Conservation (phyloP, 2,329 filamentous ascomycete species). For the Alternaria brassicicola region DNA sequence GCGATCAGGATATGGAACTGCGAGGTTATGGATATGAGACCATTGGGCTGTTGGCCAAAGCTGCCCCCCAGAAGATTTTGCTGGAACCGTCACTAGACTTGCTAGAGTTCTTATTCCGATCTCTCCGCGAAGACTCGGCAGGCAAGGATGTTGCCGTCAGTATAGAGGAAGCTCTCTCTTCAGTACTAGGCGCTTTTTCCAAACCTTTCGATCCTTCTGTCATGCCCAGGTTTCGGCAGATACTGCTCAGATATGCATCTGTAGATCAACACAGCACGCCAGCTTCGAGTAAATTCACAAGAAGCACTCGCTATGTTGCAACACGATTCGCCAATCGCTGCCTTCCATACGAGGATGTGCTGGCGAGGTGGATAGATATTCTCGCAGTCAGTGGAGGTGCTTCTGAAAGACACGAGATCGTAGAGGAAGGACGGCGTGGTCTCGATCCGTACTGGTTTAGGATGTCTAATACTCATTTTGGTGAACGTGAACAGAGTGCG, state of each 20-base stretch:
- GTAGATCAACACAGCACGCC: conserved; percentile 20
- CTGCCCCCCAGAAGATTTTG: conserved; percentile 64
- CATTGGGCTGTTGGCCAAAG: conserved; percentile 78
- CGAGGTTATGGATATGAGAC: conserved; percentile 87
- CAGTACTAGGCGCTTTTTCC: conserved; percentile 67
- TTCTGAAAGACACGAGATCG: conserved; percentile 77
- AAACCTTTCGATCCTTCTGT: conserved; percentile 50
- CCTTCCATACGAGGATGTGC: conserved; percentile 76
- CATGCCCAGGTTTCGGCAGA: conserved; percentile 49
- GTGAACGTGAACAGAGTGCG: conserved; percentile 25
- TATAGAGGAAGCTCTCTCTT: conserved; percentile 87
- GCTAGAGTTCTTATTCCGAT: conserved; percentile 80
- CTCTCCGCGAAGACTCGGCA: conserved; percentile 78
- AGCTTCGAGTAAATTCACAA: conserved; percentile 50
- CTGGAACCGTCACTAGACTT: conserved; percentile 60
- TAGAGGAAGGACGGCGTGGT: conserved; percentile 88
- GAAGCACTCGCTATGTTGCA: conserved; percentile 77
- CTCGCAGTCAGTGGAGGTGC: conserved; percentile 72
- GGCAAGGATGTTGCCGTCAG: conserved; percentile 78
- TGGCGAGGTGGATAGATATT: conserved; percentile 86
- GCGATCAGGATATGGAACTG: conserved; percentile 65
- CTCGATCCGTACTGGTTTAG: conserved; percentile 78
- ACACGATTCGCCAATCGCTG: conserved; percentile 91
- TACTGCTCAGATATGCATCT: conserved; percentile 43
- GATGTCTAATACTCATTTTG: conserved; percentile 59